These are phyloP conservation scores for Diplodia corticola DNA, from an alignment of 2,329 filamentous ascomycete genomes.

Conservation along the genomic window DNA sequence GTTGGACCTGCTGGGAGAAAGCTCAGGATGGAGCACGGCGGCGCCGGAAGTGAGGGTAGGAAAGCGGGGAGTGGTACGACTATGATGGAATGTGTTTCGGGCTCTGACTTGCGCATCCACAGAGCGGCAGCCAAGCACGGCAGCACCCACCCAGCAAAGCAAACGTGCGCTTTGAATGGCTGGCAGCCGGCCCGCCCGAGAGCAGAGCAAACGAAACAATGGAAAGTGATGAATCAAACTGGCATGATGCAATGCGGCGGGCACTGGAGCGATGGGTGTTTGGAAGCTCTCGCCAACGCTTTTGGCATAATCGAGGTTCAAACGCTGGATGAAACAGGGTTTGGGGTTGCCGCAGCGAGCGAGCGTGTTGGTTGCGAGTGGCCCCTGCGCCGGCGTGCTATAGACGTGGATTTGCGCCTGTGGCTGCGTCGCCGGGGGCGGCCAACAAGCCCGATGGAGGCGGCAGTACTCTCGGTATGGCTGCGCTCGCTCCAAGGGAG, in stretches of 20 bases:
- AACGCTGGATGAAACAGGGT: conserved; percentile 5
- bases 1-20: no score
- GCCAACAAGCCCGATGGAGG: neutral
- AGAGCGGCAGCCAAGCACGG: neutral
- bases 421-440: neutral
- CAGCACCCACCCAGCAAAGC: neutral
- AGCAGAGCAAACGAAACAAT: neutral
- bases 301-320: neutral
- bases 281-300: neutral
- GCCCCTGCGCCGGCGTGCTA: neutral
- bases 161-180: no score
- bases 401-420: conserved; percentile 16
- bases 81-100: conserved; percentile 7
- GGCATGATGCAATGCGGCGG: neutral
- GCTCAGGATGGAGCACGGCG: no score
- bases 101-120: conserved; percentile 1
- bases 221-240: neutral
- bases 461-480: no score
- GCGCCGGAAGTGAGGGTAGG: neutral
- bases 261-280: neutral
- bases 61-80: conserved; percentile 9
- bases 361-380: neutral
- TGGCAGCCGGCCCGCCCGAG: no score
- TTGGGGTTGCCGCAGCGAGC: neutral
- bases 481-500: neutral